Conservation (phyloP, 192 early-diverging fungal species). For the Chytriomyces sp. region DNA sequence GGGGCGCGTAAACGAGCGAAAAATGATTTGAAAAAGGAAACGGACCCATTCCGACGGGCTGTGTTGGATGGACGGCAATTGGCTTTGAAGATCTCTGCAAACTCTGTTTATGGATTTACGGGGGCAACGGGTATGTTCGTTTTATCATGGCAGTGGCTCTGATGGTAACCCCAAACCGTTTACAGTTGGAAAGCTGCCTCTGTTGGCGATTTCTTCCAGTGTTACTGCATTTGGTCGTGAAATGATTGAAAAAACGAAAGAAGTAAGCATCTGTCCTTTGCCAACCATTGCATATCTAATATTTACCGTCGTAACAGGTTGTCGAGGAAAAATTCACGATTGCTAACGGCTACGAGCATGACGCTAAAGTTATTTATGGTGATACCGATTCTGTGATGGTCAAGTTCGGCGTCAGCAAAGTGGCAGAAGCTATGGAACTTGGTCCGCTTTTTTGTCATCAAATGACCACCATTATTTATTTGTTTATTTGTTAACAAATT, state of each 20-base stretch:
- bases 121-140: conserved; percentile 68
- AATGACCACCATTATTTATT: not conserved
- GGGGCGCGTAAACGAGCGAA: conserved; percentile 92
- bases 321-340: conserved; percentile 85
- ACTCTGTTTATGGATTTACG: conserved; percentile 97
- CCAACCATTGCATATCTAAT: not conserved
- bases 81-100: conserved; percentile 90
- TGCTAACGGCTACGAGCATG: conserved; percentile 83
- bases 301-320: conserved; percentile 37
- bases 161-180: not conserved
- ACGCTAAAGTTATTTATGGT: conserved; percentile 94
- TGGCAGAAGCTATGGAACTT: conserved; percentile 86
- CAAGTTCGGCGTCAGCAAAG: conserved; percentile 83
- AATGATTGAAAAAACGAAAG: conserved; percentile 92
- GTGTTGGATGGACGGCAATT: conserved; percentile 96
- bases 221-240: conserved; percentile 93
- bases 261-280: conserved; percentile 41
- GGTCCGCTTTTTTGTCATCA: conserved; percentile 48
- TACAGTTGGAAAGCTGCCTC: conserved; percentile 81
- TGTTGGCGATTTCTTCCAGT: conserved; percentile 90
- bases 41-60: conserved; percentile 91
- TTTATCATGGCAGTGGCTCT: not conserved
- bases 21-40: conserved; percentile 93
- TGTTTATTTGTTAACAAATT: not conserved
- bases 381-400: conserved; percentile 99